These are phyloP conservation scores for Hyphodiscus hymeniophilus DNA, from an alignment of 495 filamentous ascomycete genomes.

Conservation along the genomic window DNA sequence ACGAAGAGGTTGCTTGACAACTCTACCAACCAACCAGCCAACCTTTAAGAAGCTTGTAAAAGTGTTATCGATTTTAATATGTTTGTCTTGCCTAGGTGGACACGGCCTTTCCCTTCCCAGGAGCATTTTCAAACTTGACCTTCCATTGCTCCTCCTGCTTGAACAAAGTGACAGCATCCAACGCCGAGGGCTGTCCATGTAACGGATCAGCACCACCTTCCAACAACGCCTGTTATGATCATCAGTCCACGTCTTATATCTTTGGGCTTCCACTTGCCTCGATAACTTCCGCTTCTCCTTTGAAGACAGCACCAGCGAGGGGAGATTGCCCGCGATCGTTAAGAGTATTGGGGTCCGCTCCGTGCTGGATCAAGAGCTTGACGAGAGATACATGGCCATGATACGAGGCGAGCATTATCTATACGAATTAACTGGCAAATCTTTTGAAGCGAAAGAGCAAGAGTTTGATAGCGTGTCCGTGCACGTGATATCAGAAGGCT, in stretches of 20 bases:
- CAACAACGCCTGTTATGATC: conserved; percentile 28
- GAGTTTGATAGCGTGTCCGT: too few relatives aligned
- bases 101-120: conserved; percentile 32
- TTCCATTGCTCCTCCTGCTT: conserved; percentile 41
- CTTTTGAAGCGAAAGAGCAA: too few relatives aligned
- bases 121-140: conserved; percentile 35
- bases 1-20: too few relatives aligned
- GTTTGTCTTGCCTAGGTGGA: background rate
- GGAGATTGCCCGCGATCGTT: conserved; percentile 48
- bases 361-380: conserved; percentile 38
- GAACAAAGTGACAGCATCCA: conserved; percentile 40
- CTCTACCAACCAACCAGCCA: too few relatives aligned
- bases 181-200: conserved; percentile 37
- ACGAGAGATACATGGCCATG: conserved; percentile 44
- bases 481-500: background rate
- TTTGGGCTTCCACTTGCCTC: conserved; percentile 24
- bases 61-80: too few relatives aligned
- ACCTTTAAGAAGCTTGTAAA: too few relatives aligned
- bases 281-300: conserved; percentile 40
- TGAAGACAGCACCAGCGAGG: conserved; percentile 48
- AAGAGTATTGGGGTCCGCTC: conserved; percentile 42
- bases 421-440: background rate
- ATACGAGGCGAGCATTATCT: conserved; percentile 52
- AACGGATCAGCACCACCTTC: conserved; percentile 43
- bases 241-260: background rate